phyloP scores from a whole-genome alignment of 139 green algal genomes.

The Tetradesmus lagerheimii region DNA sequence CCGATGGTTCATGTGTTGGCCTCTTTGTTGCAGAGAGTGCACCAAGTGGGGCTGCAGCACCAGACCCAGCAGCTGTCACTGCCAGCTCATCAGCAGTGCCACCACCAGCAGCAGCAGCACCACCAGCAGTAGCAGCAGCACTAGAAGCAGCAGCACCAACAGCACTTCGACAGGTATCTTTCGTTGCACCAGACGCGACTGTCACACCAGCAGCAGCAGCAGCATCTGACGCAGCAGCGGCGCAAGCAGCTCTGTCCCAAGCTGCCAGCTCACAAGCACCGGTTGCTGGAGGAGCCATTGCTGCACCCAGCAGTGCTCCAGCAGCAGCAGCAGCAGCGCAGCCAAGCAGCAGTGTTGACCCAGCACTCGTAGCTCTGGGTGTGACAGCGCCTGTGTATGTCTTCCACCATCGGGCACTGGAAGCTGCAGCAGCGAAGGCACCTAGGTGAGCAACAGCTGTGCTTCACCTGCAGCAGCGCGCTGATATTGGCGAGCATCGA shows the following conservation, averaged over 20 bases:
- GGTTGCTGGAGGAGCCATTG: neutral
- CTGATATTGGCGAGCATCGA: too few relatives aligned
- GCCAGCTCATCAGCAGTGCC: neutral
- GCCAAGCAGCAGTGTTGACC: neutral
- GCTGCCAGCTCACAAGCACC: slow-evolving; percentile 7
- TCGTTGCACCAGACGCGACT: neutral
- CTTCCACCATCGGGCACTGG: slow-evolving; percentile 27
- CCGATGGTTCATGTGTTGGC: too few relatives aligned
- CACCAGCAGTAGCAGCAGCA: neutral
- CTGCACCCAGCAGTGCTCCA: neutral
- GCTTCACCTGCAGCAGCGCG: neutral
- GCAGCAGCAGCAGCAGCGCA: slow-evolving; percentile 7
- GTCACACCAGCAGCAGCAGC: neutral
- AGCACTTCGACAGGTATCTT: neutral
- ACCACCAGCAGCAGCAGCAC: neutral
- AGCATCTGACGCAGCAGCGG: neutral
- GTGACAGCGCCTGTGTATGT: slow-evolving; percentile 9
- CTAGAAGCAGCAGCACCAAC: neutral
- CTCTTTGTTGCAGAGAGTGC: neutral
- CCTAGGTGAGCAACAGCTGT: neutral
- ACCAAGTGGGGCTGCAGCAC: neutral
- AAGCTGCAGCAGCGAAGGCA: slow-evolving; percentile 29
- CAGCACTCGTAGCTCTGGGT: slow-evolving; percentile 2
- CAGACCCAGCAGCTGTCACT: neutral
- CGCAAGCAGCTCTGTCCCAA: neutral